phyloP scores from a whole-genome alignment of 202 grass and related monocot genomes.

The Setaria italica region DNA sequence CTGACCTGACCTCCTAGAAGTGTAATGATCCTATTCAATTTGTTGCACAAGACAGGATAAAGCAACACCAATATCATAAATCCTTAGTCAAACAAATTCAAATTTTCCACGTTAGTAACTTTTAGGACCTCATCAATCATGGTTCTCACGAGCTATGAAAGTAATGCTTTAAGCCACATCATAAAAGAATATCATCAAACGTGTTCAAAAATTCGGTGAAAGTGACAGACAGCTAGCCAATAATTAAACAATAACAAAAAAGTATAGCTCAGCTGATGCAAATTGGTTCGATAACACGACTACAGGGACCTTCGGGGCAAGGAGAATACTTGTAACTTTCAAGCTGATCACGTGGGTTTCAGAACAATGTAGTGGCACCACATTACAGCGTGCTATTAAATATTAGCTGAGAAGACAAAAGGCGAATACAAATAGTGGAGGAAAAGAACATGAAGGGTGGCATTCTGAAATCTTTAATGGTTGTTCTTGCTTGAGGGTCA shows the following conservation, averaged over 20 bases:
- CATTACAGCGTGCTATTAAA: constrained; percentile 15
- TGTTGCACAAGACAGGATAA: background rate
- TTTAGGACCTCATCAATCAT: background rate
- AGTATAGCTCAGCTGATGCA: background rate
- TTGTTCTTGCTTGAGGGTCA: constrained; percentile 14
- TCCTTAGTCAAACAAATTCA: constrained; percentile 17
- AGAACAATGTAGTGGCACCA: constrained; percentile 34
- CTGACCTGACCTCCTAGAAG: background rate
- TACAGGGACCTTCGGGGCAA: background rate
- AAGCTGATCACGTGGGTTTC: constrained; percentile 16
- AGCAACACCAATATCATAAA: background rate
- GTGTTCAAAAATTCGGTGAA: constrained; percentile 1
- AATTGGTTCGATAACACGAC: constrained; percentile 8
- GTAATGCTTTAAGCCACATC: constrained; percentile 10
- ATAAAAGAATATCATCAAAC: background rate
- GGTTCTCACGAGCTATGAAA: constrained; percentile 15
- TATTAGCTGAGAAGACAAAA: constrained; percentile 27
- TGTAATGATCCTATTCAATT: constrained; percentile 32
- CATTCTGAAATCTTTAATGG: constrained; percentile 30
- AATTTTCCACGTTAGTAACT: constrained; percentile 39
- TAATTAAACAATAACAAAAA: background rate
- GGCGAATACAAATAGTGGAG: constrained; percentile 33
- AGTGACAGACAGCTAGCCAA: background rate
- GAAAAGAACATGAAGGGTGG: constrained; percentile 41
- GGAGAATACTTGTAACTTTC: constrained; percentile 32